phyloP scores from a whole-genome alignment of 805 yeast species.

The Diddensiella transvaalensis region DNA sequence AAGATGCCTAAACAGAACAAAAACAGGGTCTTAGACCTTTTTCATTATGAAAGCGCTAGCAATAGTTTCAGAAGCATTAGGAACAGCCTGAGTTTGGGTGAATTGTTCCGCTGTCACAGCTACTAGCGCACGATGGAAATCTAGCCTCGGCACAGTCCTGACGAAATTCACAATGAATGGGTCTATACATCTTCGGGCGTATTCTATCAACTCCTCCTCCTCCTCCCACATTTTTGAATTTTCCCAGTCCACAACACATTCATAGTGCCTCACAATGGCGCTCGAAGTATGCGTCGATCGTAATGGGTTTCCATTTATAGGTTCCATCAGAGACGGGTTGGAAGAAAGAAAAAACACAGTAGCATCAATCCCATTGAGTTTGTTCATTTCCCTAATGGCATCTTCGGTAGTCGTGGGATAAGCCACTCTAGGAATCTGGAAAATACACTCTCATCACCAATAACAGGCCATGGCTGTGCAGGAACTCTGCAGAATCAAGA shows the following conservation, averaged over 20 bases:
- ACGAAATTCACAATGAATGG: background rate
- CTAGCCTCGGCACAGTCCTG: background rate
- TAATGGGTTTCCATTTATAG: background rate
- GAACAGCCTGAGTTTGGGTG: too few species aligned
- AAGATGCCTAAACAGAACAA: too few species aligned
- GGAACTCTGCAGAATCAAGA: background rate
- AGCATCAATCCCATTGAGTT: background rate
- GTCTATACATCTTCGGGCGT: background rate
- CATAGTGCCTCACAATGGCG: background rate
- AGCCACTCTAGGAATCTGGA: background rate
- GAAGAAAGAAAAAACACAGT: background rate
- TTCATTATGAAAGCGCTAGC: too few species aligned
- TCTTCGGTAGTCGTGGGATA: background rate
- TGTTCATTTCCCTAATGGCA: background rate
- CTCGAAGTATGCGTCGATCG: background rate
- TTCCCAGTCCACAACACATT: background rate
- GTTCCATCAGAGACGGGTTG: background rate
- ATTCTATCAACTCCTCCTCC: background rate
- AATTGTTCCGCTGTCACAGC: background rate
- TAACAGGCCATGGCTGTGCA: background rate
- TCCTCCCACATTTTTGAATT: background rate
- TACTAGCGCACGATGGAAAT: background rate
- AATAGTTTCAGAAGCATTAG: too few species aligned
- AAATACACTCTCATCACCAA: background rate
- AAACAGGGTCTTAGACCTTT: too few species aligned